These are phyloP conservation scores for Cutaneotrichosporon mucoides DNA, from an alignment of 1,284 basidiomycete species.

Conservation along the genomic window DNA sequence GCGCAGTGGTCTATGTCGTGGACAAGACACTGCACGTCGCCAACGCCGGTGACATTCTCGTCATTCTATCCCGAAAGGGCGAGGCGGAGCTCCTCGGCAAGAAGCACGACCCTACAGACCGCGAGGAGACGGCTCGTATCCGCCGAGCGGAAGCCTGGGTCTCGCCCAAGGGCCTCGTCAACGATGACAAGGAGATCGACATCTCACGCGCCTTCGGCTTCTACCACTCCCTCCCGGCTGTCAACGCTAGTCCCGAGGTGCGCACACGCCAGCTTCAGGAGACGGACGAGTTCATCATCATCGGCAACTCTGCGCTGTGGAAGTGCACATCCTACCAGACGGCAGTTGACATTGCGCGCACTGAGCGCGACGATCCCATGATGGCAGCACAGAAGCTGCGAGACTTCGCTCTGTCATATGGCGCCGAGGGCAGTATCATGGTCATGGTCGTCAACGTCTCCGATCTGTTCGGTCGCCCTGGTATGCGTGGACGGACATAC, in stretches of 20 bases:
- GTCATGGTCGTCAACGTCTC: constrained; percentile 92
- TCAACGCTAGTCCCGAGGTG: constrained; percentile 85
- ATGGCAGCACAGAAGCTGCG: constrained; percentile 90
- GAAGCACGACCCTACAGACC: constrained; percentile 88
- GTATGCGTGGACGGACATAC: neutral
- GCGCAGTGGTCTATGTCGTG: constrained; percentile 79
- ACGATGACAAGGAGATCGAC: constrained; percentile 74
- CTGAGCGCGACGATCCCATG: constrained; percentile 84
- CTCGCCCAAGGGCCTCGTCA: constrained; percentile 86
- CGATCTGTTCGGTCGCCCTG: constrained; percentile 62
- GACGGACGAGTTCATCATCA: constrained; percentile 93
- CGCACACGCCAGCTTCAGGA: constrained; percentile 67
- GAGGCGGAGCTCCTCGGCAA: constrained; percentile 70
- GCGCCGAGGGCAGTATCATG: constrained; percentile 90
- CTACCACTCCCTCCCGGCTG: constrained; percentile 83
- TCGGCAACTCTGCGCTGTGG: constrained; percentile 92
- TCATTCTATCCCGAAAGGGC: constrained; percentile 79
- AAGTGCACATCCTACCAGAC: constrained; percentile 92
- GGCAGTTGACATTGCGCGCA: constrained; percentile 92
- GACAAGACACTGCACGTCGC: constrained; percentile 82
- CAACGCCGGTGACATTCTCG: constrained; percentile 84
- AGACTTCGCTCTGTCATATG: constrained; percentile 96
- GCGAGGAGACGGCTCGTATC: constrained; percentile 80
- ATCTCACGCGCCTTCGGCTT: constrained; percentile 91
- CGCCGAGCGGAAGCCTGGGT: constrained; percentile 93